phyloP scores from a whole-genome alignment of 805 yeast genomes.

The Nematodospora valgi region DNA sequence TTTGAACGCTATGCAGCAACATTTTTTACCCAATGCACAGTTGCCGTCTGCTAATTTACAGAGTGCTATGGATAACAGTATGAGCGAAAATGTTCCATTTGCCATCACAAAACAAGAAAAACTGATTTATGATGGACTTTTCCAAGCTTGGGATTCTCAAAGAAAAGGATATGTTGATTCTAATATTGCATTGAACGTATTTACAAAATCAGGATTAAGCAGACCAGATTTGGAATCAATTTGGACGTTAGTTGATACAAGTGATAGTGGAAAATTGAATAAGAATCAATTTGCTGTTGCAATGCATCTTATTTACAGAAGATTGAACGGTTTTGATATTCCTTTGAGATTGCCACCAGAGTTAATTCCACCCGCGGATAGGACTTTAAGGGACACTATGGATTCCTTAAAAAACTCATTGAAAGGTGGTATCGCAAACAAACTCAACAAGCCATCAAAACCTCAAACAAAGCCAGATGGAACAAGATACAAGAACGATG shows the following conservation, averaged over 20 bases:
- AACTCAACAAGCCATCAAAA: conserved; percentile 11
- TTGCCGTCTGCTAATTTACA: conserved; percentile 36
- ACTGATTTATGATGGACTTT: conserved; percentile 78
- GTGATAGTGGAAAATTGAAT: conserved; percentile 78
- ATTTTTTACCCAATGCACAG: conserved; percentile 56
- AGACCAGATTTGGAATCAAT: conserved; percentile 84
- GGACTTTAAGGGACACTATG: conserved; percentile 67
- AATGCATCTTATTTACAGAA: conserved; percentile 92
- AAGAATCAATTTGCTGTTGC: conserved; percentile 94
- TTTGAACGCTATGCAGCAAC: conserved; percentile 60
- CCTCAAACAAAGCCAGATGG: conserved; percentile 23
- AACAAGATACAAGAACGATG: conserved; percentile 63
- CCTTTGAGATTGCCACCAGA: conserved; percentile 85
- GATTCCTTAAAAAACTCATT: conserved; percentile 67
- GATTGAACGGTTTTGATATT: conserved; percentile 82
- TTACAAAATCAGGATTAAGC: conserved; percentile 85
- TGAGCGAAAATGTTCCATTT: conserved; percentile 63
- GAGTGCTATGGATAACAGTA: conserved; percentile 39
- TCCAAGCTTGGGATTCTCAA: conserved; percentile 78
- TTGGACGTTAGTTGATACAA: conserved; percentile 85
- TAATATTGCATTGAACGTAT: conserved; percentile 75
- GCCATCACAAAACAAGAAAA: conserved; percentile 88
- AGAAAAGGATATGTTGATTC: conserved; percentile 74
- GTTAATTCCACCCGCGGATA: conserved; percentile 81
- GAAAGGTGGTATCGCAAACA: conserved; percentile 35